phyloP scores from a whole-genome alignment of 164 flowering plant species.

The Saururus chinensis region DNA sequence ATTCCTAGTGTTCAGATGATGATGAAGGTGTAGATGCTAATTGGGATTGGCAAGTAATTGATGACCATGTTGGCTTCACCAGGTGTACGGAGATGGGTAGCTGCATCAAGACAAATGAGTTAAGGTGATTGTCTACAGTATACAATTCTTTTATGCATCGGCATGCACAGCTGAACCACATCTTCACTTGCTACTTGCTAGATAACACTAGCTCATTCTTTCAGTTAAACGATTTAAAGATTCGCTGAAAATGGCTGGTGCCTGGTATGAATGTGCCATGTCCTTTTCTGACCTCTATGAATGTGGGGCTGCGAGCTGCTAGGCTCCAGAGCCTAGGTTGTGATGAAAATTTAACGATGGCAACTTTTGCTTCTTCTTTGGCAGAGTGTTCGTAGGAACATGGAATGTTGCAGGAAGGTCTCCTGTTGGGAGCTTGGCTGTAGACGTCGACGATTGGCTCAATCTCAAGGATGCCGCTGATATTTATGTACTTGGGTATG shows the following conservation, averaged over 20 bases:
- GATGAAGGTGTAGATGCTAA: constrained; percentile 18
- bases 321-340: no score
- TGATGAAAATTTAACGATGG: no score
- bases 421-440: constrained; percentile 55
- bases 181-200: no score
- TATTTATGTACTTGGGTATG: constrained; percentile 64
- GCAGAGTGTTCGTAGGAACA: constrained; percentile 65
- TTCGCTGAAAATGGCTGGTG: no score
- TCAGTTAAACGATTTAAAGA: no score
- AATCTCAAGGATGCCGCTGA: constrained; percentile 59
- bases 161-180: no score
- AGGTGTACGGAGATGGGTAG: constrained; percentile 24
- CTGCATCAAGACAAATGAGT: constrained; percentile 28
- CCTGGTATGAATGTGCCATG: no score
- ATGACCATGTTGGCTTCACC: constrained; percentile 3
- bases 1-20: constrained; percentile 11
- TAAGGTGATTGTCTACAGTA: constrained; percentile 29
- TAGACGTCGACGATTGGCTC: constrained; percentile 70
- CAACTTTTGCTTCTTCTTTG: no score
- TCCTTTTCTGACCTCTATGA: no score
- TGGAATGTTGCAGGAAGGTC: constrained; percentile 89
- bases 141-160: neutral
- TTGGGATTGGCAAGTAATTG: constrained; percentile 5
- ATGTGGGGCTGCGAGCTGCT: no score
- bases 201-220: no score